A percentile compares a stretch with the other conserved stretches of the same genome.
phyloP scores from a whole-genome alignment of 2,329 filamentous ascomycete genomes.

The Penicillium aurantiogriseum region DNA sequence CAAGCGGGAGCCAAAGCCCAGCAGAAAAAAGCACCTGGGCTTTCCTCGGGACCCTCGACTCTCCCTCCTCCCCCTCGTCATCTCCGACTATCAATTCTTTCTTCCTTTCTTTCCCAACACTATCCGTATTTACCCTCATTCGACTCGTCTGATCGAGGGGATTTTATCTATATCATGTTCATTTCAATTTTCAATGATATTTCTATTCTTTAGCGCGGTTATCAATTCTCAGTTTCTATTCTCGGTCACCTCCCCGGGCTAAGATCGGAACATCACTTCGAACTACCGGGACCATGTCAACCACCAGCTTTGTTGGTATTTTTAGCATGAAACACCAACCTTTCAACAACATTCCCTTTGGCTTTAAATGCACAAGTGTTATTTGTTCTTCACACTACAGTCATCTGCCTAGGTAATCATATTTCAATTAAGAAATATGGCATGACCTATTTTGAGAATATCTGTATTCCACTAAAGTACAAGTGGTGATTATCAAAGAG shows the following conservation, averaged over 20 bases:
- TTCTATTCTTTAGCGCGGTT: background rate
- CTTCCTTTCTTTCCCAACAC: slow-evolving; percentile 30
- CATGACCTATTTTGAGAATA: background rate
- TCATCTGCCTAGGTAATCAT: background rate
- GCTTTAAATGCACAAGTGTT: background rate
- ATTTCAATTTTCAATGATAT: slow-evolving; percentile 5
- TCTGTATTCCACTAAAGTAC: background rate
- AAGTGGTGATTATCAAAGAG: background rate
- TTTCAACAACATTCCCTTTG: background rate
- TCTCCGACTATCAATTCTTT: slow-evolving; percentile 26
- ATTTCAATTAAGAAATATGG: background rate
- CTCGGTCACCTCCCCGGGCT: slow-evolving; percentile 5
- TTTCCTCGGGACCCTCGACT: slow-evolving; percentile 29
- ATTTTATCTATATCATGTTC: slow-evolving; percentile 24
- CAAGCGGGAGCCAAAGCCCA: slow-evolving; percentile 29
- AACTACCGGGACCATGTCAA: slow-evolving; percentile 4
- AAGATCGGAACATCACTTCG: slow-evolving; percentile 5
- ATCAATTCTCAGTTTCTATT: slow-evolving; percentile 20
- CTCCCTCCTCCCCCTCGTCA: slow-evolving; percentile 36
- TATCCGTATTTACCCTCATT: slow-evolving; percentile 66
- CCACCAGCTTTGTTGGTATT: slow-evolving; percentile 12
- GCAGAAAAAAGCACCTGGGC: slow-evolving; percentile 15
- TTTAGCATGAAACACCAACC: slow-evolving; percentile 4
- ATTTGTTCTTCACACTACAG: background rate
- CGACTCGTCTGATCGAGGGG: slow-evolving; percentile 49